These are phyloP conservation scores for Curvularia spicifera DNA, from an alignment of 2,329 filamentous ascomycete genomes.

Conservation along the genomic window DNA sequence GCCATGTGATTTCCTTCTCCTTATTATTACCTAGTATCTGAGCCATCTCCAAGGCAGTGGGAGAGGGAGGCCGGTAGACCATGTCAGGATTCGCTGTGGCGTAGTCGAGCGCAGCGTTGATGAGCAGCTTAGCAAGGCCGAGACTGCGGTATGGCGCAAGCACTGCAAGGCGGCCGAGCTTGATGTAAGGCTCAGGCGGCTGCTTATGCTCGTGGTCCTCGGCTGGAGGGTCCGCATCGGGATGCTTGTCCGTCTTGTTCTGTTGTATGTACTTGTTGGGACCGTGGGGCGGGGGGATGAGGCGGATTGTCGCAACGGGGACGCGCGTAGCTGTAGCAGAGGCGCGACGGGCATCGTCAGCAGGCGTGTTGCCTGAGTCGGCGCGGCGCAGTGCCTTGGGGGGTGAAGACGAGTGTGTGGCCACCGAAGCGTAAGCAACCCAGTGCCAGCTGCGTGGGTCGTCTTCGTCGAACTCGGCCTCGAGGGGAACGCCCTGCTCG, in stretches of 20 bases:
- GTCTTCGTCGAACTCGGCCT: conserved; percentile 80
- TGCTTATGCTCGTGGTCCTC: conserved; percentile 55
- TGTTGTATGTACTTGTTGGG: conserved; percentile 61
- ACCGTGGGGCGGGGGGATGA: conserved; percentile 81
- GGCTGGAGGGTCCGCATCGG: conserved; percentile 37
- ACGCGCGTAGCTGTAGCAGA: conserved; percentile 52
- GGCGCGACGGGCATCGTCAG: conserved; percentile 42
- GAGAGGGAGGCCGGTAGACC: conserved; percentile 50
- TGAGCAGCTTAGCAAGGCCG: conserved; percentile 69
- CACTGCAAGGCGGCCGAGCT: conserved; percentile 79
- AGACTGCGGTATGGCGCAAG: conserved; percentile 68
- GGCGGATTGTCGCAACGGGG: conserved; percentile 76
- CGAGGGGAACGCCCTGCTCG: conserved; percentile 63
- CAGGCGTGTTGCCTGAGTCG: conserved; percentile 51
- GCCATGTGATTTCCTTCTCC: conserved; percentile 63
- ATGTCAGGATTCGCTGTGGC: conserved; percentile 64
- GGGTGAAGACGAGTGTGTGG: conserved; percentile 49
- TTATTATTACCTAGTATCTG: conserved; percentile 52
- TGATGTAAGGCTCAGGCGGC: conserved; percentile 76
- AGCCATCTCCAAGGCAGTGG: conserved; percentile 52
- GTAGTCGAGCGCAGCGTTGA: conserved; percentile 73
- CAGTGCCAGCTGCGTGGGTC: conserved; percentile 83
- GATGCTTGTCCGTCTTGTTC: conserved; percentile 34
- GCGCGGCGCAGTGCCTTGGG: conserved; percentile 50
- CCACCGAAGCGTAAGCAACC: conserved; percentile 77